Percentiles rank a stretch among this genome's conserved stretches.
These are phyloP conservation scores for Bromus sterilis DNA, from an alignment of 176 grass and related monocot species.

Conservation along the genomic window DNA sequence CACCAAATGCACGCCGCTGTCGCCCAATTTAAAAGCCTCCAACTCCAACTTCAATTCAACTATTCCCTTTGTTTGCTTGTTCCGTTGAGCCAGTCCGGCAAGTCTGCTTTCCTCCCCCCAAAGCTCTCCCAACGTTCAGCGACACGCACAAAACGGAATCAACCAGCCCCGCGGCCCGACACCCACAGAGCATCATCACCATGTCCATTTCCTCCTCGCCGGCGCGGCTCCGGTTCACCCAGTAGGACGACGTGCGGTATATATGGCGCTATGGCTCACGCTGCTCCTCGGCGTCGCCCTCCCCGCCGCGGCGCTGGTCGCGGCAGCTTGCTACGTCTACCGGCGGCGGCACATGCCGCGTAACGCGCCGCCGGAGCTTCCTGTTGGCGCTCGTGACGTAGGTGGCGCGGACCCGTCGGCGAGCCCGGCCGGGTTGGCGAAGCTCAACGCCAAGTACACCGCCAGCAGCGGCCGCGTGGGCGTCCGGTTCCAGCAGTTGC, in stretches of 20 bases:
- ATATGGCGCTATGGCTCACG: conserved; percentile 39
- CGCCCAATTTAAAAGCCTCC: background rate
- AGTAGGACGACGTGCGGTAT: background rate
- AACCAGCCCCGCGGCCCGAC: background rate
- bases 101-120: background rate
- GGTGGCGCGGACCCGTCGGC: background rate
- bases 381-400: background rate
- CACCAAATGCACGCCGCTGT: conserved; percentile 1
- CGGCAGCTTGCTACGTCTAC: conserved; percentile 8
- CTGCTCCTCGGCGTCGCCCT: conserved; percentile 32
- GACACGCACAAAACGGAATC: conserved; percentile 4
- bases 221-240: background rate
- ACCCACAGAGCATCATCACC: background rate
- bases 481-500: conserved; percentile 56
- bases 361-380: conserved; percentile 13
- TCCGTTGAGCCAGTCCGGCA: conserved; percentile 18
- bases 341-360: background rate
- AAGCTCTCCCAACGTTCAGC: no score
- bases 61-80: background rate
- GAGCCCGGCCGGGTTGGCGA: conserved; percentile 31
- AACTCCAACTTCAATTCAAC: background rate
- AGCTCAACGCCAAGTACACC: conserved; percentile 30
- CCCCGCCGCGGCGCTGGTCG: conserved; percentile 1
- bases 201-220: background rate
- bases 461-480: conserved; percentile 40